Percentiles rank a stretch among this genome's conserved stretches.
Conservation (phyloP, 2,329 filamentous ascomycete species). For the Calonectria multiphialidica region DNA sequence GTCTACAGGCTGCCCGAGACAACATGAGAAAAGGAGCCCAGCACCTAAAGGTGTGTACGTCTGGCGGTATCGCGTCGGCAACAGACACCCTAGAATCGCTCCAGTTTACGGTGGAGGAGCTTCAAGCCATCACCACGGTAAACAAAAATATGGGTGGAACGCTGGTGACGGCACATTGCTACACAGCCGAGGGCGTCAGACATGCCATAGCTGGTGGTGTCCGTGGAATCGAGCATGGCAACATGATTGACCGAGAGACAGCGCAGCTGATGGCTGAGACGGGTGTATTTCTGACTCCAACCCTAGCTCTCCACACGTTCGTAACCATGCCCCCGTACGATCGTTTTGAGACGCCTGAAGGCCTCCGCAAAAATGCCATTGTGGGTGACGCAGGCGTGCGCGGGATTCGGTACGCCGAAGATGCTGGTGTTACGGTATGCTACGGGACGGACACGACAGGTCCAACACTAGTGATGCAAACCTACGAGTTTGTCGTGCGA, state of each 20-base stretch:
- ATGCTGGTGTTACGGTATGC: slow-evolving; percentile 67
- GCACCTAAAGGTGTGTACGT: slow-evolving; percentile 73
- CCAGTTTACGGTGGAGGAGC: slow-evolving; percentile 69
- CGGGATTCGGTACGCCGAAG: slow-evolving; percentile 60
- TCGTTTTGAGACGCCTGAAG: slow-evolving; percentile 57
- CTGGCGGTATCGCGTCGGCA: slow-evolving; percentile 67
- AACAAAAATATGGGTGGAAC: slow-evolving; percentile 63
- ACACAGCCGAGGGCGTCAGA: slow-evolving; percentile 65
- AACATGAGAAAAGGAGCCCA: slow-evolving; percentile 68
- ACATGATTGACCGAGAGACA: slow-evolving; percentile 56
- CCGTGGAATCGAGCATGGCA: slow-evolving; percentile 63
- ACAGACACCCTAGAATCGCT: slow-evolving; percentile 65
- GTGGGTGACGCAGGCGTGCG: slow-evolving; percentile 61
- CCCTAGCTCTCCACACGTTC: slow-evolving; percentile 63
- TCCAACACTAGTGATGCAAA: slow-evolving; percentile 46
- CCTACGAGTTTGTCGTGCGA: slow-evolving; percentile 48
- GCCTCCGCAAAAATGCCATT: slow-evolving; percentile 62
- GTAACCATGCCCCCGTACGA: slow-evolving; percentile 59
- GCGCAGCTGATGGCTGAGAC: slow-evolving; percentile 62
- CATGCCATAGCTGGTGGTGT: slow-evolving; percentile 68
- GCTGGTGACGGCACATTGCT: slow-evolving; percentile 67
- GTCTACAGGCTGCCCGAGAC: slow-evolving; percentile 63
- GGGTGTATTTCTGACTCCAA: slow-evolving; percentile 64
- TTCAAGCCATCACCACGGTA: slow-evolving; percentile 64
- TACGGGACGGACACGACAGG: slow-evolving; percentile 60